Base-by-base conservation (phyloP, 2,329 filamentous ascomycete genomes). In the Verticillium isaacii region DNA sequence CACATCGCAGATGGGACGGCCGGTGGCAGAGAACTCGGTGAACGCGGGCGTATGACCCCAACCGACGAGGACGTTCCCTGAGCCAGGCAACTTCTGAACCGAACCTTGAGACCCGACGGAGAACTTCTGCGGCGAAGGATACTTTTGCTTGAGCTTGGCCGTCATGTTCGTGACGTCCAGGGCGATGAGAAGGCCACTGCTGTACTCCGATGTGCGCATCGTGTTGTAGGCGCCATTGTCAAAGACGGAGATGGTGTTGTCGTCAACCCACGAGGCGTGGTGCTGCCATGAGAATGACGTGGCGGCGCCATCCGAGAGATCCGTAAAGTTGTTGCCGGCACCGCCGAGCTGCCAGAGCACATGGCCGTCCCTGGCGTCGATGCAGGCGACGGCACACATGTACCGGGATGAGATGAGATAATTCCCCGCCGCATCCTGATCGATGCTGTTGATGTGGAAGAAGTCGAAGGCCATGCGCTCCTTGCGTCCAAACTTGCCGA, bases 361-460 rank as follows among this genome's bases (percentile, higher is more conserved):
- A 23, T 72, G 72, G 37, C 82, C 82, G 6, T 78, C 77, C 15
- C 71, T 73, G 14, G 74, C 73, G 65, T 52, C 45, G 45, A 87
- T 77, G 58, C 77, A 78, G 36, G 74, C 74, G 12, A 85, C 71
- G 19, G 78, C 75, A 66, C 77, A 77, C 58, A 78, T 75, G 66
- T 84, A 77, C 1, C 82, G 78, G 0, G 79, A 75, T 0, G 82
- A 86, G n/a, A 87, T 74, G 12, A 86, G 69, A 61, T 82, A 87
- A 66, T 86, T 80, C 5, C 81, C 81, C 0, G 75, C 66, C 0
- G 70, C 66, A 59, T 80, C 78, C 67, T 85, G 84, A 66, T 84
- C 79, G 32, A 86, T 72, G 39, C 81, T 81, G 71, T 85, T 84
- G 70, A 86, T 79, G 68, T 85, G 82, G 68, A 85, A 85, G 63